phyloP scores from a whole-genome alignment of 257 asterid genomes.

The Knoxia roxburghii region DNA sequence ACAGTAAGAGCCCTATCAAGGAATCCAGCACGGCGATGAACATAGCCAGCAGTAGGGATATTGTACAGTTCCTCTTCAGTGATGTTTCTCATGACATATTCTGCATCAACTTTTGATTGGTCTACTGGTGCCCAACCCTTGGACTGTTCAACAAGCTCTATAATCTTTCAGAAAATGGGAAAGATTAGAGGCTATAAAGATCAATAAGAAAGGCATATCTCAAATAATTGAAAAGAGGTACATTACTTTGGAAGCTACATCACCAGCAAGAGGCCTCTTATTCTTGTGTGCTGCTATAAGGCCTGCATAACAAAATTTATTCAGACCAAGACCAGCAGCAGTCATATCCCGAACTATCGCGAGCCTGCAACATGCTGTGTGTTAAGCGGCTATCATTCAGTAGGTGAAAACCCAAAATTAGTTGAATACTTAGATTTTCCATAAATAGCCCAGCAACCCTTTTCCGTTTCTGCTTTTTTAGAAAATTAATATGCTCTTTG shows the following conservation, averaged over 20 bases:
- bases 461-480: too few species aligned
- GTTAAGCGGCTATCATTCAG: background rate
- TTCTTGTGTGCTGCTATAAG: slow-evolving; percentile 74
- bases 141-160: slow-evolving; percentile 96
- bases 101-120: slow-evolving; percentile 57
- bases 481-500: too few species aligned
- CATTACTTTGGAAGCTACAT: slow-evolving; percentile 67
- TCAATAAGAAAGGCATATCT: slow-evolving; percentile 12
- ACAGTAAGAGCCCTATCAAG: slow-evolving; percentile 56
- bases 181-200: slow-evolving; percentile 15
- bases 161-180: slow-evolving; percentile 50
- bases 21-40: slow-evolving; percentile 77
- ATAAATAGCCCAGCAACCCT: background rate
- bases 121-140: slow-evolving; percentile 98
- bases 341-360: slow-evolving; percentile 96
- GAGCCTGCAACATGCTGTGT: slow-evolving; percentile 39
- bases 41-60: slow-evolving; percentile 79
- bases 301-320: slow-evolving; percentile 89
- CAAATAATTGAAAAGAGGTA: slow-evolving; percentile 2
- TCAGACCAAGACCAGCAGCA: slow-evolving; percentile 95
- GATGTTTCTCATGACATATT: slow-evolving; percentile 76
- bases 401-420: background rate
- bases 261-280: slow-evolving; percentile 47
- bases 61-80: slow-evolving; percentile 84
- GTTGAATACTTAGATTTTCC: background rate